Base-by-base conservation (phyloP, 352 stramenopile genomes). In the Phytophthora pisi region DNA sequence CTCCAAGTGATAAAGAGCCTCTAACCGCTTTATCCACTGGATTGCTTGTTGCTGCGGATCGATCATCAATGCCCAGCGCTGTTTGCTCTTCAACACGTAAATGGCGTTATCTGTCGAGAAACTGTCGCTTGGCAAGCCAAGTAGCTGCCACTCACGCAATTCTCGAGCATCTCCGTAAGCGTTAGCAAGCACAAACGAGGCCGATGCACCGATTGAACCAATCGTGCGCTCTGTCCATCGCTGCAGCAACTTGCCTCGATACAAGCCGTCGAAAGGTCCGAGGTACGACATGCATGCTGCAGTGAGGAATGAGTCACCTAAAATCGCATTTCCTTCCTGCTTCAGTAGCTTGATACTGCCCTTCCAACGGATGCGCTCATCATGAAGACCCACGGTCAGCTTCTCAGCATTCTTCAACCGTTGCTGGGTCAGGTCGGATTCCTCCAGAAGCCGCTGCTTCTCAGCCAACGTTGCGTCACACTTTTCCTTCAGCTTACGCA, bases 41-140 rank as follows among this genome's bases (percentile, higher is more conserved):
- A 89, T 97, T 2, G 91, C 94, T 76, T 98, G 94, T 15, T 96
- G 89, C 68, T 98, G 94, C 2, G 95, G 94, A 61, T 98, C 95
- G 61, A 98, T 98, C 72, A 98, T 88, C 15, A 98, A 77, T 16
- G 94, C 82, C 93, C 93, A 98, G 10, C 92, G 84, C n/a, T 90
- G 88, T 20, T 74, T 91, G n/a, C 75, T 72, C 31, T 90, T 83
- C 52, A 93, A 86, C 30, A 97, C 77, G 59, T 93, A 97, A 46
- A 98, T 80, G 0, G 78, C 95, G 57, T 98, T 98, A 51, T 98
- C 91, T 1, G 89, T 89, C 1, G 85, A 97, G 20, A 97, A 92
- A 0, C 28, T 74, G 67, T 98, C 94, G 36, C 86, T 97, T 10
- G 94, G 95, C 3, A 98, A 68, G 5, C 91, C 90, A 10, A 93